Evolutionary conservation across 2,329 filamentous ascomycete species (phyloP).

Genomic region (Ophiostoma angusticollis): DNA sequence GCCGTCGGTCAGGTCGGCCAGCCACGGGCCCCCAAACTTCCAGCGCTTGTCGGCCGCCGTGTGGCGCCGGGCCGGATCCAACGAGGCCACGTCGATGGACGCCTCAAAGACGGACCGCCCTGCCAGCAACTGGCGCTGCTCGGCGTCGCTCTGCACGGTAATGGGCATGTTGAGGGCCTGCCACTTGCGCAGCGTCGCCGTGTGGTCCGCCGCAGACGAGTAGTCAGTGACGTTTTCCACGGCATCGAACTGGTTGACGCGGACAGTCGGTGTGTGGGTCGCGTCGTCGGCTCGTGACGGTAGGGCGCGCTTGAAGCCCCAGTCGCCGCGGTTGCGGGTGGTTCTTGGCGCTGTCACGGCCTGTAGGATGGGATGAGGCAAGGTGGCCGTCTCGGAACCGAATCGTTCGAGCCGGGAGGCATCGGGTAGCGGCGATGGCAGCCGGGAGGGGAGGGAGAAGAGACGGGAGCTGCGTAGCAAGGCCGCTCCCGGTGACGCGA

Average conservation of each 20-base stretch:
- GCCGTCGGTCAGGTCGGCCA: conserved; percentile 48
- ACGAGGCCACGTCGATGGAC: conserved; percentile 38
- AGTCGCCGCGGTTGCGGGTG: conserved; percentile 69
- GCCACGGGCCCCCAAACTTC: conserved; percentile 56
- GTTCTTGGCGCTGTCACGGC: conserved; percentile 65
- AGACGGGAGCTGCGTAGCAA: conserved; percentile 79
- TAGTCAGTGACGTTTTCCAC: conserved; percentile 85
- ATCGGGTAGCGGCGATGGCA: conserved; percentile 47
- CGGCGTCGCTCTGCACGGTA: conserved; percentile 13
- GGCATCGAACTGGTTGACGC: conserved; percentile 68
- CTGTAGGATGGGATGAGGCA: conserved; percentile 67
- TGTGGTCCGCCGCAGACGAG: conserved; percentile 68
- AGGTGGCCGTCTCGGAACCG: conserved; percentile 57
- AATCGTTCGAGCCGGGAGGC: conserved; percentile 33
- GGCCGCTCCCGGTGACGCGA: conserved; percentile 47
- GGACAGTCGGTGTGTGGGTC: conserved; percentile 61
- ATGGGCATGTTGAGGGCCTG: conserved; percentile 68
- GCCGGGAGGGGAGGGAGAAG: conserved; percentile 70
- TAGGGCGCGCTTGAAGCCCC: conserved; percentile 80
- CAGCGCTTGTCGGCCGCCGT: conserved; percentile 39
- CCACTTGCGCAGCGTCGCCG: conserved; percentile 71
- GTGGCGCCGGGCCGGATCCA: conserved; percentile 21
- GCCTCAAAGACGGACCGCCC: conserved; percentile 47
- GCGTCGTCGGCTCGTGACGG: conserved; percentile 63
- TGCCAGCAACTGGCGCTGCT: conserved; percentile 15